These are phyloP conservation scores for Beauveria bassiana DNA, from an alignment of 2,329 filamentous ascomycete genomes.

Conservation along the genomic window DNA sequence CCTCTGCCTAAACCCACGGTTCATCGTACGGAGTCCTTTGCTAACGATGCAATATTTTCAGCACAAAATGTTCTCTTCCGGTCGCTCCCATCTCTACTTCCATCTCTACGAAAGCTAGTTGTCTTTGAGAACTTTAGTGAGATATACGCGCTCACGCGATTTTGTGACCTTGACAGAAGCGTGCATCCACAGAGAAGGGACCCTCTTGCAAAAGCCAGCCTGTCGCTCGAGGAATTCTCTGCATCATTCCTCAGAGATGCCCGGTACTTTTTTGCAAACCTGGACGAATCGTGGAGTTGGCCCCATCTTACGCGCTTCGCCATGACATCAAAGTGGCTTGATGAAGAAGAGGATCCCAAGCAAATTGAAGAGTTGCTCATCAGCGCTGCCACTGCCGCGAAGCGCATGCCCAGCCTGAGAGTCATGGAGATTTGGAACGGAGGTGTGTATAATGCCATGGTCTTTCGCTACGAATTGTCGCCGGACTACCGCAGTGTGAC, in stretches of 20 bases:
- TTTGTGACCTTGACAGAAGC: background rate
- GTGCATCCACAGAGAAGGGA: background rate
- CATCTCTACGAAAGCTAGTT: background rate
- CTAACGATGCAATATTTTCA: background rate
- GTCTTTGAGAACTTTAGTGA: background rate
- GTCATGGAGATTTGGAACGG: background rate
- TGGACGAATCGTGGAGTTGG: background rate
- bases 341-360: background rate
- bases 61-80: background rate
- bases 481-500: background rate
- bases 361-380: background rate
- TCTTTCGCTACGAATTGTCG: background rate
- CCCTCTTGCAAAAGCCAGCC: background rate
- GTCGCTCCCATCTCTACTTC: background rate
- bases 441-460: background rate
- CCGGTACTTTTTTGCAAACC: background rate
- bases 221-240: background rate
- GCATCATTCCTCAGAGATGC: background rate
- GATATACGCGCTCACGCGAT: background rate
- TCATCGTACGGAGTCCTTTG: background rate
- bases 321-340: background rate
- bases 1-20: background rate
- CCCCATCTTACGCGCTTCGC: background rate
- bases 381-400: background rate
- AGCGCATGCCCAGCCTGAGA: background rate